Conservation (phyloP, 1,139 yeast genomes). For the Saccharomycopsis hybrid region DNA sequence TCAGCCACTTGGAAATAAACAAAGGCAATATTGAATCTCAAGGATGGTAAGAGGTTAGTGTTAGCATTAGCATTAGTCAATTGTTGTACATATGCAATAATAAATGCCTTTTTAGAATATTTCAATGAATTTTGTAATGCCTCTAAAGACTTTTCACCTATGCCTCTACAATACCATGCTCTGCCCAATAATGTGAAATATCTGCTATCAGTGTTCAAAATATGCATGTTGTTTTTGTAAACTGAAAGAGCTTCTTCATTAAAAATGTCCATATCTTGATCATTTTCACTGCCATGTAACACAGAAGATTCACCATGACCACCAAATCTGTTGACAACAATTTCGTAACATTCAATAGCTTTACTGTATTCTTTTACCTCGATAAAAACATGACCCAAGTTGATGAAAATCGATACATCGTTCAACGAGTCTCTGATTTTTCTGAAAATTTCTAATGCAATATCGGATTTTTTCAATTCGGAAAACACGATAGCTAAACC, state of each 20-base stretch:
- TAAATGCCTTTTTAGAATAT: constrained; percentile 54
- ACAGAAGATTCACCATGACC: constrained; percentile 29
- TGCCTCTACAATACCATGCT: constrained; percentile 85
- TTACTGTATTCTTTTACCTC: constrained; percentile 79
- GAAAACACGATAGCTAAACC: constrained; percentile 93
- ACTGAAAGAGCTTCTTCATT: constrained; percentile 28
- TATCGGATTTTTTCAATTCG: constrained; percentile 69
- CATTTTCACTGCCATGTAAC: constrained; percentile 2
- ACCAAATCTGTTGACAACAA: constrained; percentile 64
- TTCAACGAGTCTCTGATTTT: constrained; percentile 85
- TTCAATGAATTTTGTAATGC: constrained; percentile 58
- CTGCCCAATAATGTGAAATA: constrained; percentile 72
- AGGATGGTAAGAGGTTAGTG: constrained; percentile 34
- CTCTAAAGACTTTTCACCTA: constrained; percentile 55
- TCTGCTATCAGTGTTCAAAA: constrained; percentile 41
- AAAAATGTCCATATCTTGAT: constrained; percentile 8
- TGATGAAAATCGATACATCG: constrained; percentile 76
- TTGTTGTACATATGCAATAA: constrained; percentile 31
- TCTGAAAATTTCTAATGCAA: constrained; percentile 81
- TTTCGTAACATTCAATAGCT: constrained; percentile 84
- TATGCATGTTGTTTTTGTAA: constrained; percentile 5
- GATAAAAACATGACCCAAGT: constrained; percentile 80
- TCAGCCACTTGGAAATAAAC: constrained; percentile 87
- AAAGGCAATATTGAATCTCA: constrained; percentile 76
- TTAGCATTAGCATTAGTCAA: constrained; percentile 27